Conservation (phyloP, 495 filamentous ascomycete species). For the Pseudomonodictys pantanalensis region DNA sequence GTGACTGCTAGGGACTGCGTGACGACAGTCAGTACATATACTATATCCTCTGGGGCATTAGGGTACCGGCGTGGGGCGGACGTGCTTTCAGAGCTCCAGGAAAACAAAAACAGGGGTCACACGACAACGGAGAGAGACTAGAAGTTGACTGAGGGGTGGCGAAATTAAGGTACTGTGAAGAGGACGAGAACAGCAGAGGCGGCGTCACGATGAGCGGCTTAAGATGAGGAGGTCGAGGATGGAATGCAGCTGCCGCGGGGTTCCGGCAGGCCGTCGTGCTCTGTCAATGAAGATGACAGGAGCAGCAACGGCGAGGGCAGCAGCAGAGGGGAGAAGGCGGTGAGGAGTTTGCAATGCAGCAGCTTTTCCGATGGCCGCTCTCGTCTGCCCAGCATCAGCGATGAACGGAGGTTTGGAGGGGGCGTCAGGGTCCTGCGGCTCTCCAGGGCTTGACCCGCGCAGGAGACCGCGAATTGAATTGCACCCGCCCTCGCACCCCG, state of each 20-base stretch:
- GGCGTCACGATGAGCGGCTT: background rate
- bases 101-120: constrained; percentile 17
- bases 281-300: no score
- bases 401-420: no score
- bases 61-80: background rate
- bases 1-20: no score
- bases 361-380: background rate
- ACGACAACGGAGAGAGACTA: constrained; percentile 8
- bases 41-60: background rate
- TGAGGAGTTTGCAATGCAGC: background rate
- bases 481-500: no score
- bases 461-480: no score
- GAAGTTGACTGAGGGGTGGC: background rate
- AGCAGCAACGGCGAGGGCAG: no score
- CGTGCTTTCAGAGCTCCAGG: background rate
- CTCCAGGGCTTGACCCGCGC: no score
- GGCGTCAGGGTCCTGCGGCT: no score
- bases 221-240: background rate
- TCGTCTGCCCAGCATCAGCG: no score
- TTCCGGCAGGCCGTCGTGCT: background rate
- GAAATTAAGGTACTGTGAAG: background rate
- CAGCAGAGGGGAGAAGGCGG: background rate
- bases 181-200: background rate
- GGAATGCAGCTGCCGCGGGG: background rate
- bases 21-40: background rate